Evolutionary conservation across 1,139 yeast species (phyloP), one percentile per base, ranked within the genome.

Genomic region (Taiozyma sp.): DNA sequence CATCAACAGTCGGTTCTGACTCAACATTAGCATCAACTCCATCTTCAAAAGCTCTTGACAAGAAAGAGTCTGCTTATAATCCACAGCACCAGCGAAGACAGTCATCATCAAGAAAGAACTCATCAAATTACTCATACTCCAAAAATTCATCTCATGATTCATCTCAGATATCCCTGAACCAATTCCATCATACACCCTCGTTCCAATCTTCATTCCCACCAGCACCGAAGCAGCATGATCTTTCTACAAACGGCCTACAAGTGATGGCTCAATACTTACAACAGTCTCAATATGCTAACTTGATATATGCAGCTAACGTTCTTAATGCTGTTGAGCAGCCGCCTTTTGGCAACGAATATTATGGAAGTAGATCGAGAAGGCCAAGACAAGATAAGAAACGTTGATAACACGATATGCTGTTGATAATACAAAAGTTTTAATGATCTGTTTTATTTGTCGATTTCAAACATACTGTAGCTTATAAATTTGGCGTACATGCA

Each of bases 221-320:
- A 13, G 49, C 22, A 38, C 32, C 43, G 10, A n/a, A 47, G 52
- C 14, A 51, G 49, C 49, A 43, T 50, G 44, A 57, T 38, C 57
- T 48, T 54, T 38, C 78, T 2, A 74, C 80, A 13, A 80, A 85
- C 8, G 91, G 91, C 4, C 81, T 87, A 1, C 87, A 83, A 60
- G 88, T 85, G 8, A 83, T 86, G 87, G 86, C 89, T 0, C 91
- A 85, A 63, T 86, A 84, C 62, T 71, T 86, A 59, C 88, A 89
- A 14, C 85, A 82, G 63, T 73, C 85, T 10, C 91, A 84, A 61
- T 84, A 81, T 54, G 85, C 81, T 48, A 78, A 75, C 48, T 68
- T 79, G 63, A 67, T 80, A 58, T 83, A 81, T 63, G 83, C 83
- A 6, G 80, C 84, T 2, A 75, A 75, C 53, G 72, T 80, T 39